These are phyloP conservation scores for Beauveria australis DNA, from an alignment of 2,329 filamentous ascomycete genomes.

Conservation along the genomic window DNA sequence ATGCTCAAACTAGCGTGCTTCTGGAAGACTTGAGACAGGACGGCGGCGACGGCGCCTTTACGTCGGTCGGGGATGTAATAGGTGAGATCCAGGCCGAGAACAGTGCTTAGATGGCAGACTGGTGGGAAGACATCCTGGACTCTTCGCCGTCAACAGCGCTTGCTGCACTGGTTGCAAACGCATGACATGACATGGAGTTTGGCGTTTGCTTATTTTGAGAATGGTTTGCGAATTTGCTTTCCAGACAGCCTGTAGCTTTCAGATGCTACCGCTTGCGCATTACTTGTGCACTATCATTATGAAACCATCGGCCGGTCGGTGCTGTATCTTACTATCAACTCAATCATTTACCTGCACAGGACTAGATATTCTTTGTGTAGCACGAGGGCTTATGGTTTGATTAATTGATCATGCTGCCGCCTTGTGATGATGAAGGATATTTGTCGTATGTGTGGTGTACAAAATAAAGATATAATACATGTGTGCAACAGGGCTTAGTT, in stretches of 20 bases:
- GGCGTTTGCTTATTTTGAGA: not conserved
- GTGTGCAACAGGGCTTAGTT: too few relatives aligned
- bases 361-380: not conserved
- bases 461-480: not conserved
- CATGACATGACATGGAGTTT: constrained; percentile 7
- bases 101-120: constrained; percentile 5
- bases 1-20: constrained; percentile 77
- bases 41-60: constrained; percentile 73
- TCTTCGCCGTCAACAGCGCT: not conserved
- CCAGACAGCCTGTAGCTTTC: not conserved
- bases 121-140: not conserved
- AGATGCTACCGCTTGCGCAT: not conserved
- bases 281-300: not conserved
- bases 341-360: not conserved
- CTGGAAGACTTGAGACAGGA: constrained; percentile 75
- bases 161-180: too few relatives aligned
- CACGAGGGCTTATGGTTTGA: not conserved
- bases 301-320: not conserved
- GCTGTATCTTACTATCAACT: not conserved
- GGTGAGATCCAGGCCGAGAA: constrained; percentile 29
- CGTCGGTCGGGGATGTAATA: constrained; percentile 51
- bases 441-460: not conserved
- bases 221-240: not conserved
- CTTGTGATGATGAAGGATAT: not conserved
- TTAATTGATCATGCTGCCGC: not conserved